phyloP scores from a whole-genome alignment of 352 stramenopile species.

The Phytophthora gonapodyides region DNA sequence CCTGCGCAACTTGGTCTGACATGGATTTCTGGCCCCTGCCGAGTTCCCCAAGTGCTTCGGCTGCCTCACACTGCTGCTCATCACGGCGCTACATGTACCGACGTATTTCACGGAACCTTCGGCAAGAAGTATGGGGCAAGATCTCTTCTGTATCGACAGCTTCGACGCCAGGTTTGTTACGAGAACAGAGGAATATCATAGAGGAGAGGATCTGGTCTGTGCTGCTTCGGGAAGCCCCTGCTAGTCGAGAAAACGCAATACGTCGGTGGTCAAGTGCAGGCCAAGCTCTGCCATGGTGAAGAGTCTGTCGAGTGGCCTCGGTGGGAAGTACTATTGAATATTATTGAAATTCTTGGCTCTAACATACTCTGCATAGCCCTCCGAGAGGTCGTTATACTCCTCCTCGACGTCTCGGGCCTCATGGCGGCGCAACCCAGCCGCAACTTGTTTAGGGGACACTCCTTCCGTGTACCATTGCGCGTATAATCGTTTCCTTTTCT shows the following conservation, averaged over 20 bases:
- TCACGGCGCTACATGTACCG: conserved; percentile 47
- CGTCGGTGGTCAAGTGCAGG: conserved; percentile 31
- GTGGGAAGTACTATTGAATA: too few relatives aligned
- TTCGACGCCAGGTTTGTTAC: conserved; percentile 41
- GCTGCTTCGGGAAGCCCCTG: conserved; percentile 11
- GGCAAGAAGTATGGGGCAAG: conserved; percentile 1
- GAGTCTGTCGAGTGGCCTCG: conserved; percentile 30
- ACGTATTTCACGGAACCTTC: conserved; percentile 14
- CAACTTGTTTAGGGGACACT: too few relatives aligned
- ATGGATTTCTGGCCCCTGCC: conserved; percentile 59
- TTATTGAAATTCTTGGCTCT: too few relatives aligned
- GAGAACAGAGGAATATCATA: background rate
- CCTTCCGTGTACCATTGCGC: too few relatives aligned
- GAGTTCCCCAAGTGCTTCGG: conserved; percentile 65
- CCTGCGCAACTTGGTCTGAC: conserved; percentile 71
- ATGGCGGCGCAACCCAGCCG: too few relatives aligned
- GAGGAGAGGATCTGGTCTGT: conserved; percentile 12
- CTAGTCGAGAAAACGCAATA: conserved; percentile 2
- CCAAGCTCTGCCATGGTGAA: conserved; percentile 77
- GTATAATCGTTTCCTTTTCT: too few relatives aligned
- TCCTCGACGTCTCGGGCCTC: too few relatives aligned
- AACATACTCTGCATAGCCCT: too few relatives aligned
- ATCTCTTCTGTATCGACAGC: conserved; percentile 25
- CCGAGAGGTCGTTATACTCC: too few relatives aligned
- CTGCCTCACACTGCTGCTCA: conserved; percentile 52